Percentiles rank a stretch among this genome's conserved stretches.
These are phyloP conservation scores for Phytophthora europaea DNA, from an alignment of 352 stramenopile species.

Conservation along the genomic window DNA sequence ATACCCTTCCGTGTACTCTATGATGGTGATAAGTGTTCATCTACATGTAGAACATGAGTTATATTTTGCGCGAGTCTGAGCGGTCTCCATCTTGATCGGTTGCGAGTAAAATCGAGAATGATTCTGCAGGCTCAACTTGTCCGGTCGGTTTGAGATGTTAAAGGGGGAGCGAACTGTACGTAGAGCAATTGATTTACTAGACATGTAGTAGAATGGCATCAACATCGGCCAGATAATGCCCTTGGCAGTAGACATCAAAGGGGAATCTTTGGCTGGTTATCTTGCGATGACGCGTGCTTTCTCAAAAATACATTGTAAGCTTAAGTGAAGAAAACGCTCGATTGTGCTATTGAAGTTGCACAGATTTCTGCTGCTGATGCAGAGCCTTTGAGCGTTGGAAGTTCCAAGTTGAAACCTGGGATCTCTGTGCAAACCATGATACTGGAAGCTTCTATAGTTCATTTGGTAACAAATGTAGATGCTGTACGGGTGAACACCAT, in stretches of 20 bases:
- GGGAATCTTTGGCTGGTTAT: too few species aligned
- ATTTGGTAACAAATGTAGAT: too few species aligned
- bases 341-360: not conserved
- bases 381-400: too few species aligned
- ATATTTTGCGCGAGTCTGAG: too few species aligned
- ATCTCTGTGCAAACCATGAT: too few species aligned
- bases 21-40: slow-evolving; percentile 24
- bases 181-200: not conserved
- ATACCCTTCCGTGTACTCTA: slow-evolving; percentile 12
- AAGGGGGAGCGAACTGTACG: too few species aligned
- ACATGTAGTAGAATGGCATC: not conserved
- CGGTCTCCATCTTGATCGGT: slow-evolving; percentile 7
- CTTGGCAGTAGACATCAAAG: too few species aligned
- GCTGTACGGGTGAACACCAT: too few species aligned
- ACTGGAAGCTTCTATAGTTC: too few species aligned
- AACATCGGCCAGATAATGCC: not conserved
- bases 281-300: not conserved
- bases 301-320: not conserved
- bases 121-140: not conserved
- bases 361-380: too few species aligned
- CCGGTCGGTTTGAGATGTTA: not conserved
- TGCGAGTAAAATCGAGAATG: slow-evolving; percentile 21
- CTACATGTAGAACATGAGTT: too few species aligned
- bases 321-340: not conserved
- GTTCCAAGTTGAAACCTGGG: too few species aligned